Conservation (phyloP, 2,329 filamentous ascomycete genomes). For the Fusarium musae region DNA sequence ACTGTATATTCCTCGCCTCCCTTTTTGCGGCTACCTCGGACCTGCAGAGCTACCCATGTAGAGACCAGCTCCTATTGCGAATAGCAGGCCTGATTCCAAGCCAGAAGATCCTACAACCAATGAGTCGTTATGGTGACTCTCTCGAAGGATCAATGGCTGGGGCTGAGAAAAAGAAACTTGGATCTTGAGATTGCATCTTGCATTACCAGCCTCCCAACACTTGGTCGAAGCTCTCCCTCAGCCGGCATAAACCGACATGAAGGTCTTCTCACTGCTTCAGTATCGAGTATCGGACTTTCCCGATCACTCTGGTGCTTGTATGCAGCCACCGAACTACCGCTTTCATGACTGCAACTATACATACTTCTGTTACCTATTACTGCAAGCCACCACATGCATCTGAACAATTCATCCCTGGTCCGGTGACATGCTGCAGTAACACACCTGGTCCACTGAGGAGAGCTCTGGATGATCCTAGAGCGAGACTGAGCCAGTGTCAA, state of each 20-base stretch:
- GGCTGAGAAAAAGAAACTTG: conserved; percentile 22
- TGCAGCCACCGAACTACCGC: conserved; percentile 15
- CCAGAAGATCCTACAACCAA: background rate
- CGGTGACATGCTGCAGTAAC: conserved; percentile 8
- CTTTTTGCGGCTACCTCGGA: conserved; percentile 28
- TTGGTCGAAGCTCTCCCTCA: conserved; percentile 17
- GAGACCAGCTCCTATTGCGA: conserved; percentile 25
- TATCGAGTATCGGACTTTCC: conserved; percentile 11
- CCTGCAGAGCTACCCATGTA: conserved; percentile 21
- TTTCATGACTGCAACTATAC: conserved; percentile 6
- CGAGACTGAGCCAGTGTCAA: background rate
- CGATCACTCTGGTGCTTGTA: conserved; percentile 18
- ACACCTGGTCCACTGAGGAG: conserved; percentile 4
- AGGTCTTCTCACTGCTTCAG: background rate
- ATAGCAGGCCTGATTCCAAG: background rate
- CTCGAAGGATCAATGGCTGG: background rate
- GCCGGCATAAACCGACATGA: conserved; percentile 29
- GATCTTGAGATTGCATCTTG: conserved; percentile 32
- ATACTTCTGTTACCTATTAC: conserved; percentile 24
- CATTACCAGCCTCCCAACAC: conserved; percentile 11
- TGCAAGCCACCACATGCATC: conserved; percentile 40
- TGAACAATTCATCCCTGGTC: conserved; percentile 20
- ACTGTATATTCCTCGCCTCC: conserved; percentile 6
- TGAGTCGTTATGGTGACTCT: background rate
- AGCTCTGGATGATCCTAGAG: background rate